Evolutionary conservation across 225 moss, liverwort and hornwort genomes (phyloP), one percentile per base, ranked within the genome.

Genomic region (Bryum argenteum): DNA sequence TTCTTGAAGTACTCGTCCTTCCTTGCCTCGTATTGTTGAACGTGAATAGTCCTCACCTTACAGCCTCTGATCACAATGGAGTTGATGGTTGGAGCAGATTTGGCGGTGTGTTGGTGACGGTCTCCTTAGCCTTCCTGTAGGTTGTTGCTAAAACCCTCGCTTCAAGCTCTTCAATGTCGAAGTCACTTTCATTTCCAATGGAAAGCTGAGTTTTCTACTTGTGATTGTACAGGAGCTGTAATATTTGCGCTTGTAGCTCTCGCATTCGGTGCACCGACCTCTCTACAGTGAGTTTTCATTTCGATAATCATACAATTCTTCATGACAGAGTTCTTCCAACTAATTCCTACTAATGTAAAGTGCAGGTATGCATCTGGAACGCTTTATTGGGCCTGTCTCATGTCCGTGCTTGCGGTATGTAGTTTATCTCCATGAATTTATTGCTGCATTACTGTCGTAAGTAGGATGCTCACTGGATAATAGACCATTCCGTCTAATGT

Each of bases 201-300:
- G 4, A 33, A 33, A 33, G 33, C 33, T 33, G 7, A 33, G 33
- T 6, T 33, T 15, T 54, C 23, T 22, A 65, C 60, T n/a, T 21
- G 53, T 63, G 73, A 75, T 40, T 76, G 38, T 80, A 59, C 84
- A 89, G 93, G 93, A 75, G 78, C 80, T 43, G 61, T 79, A 21
- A 58, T 77, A 45, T 82, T 80, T 71, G 76, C 71, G 58, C 78
- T 93, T 60, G 13, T 93, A 45, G 89, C 88, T 13, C 59, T 84
- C 65, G 87, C 91, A 33, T 88, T 93, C 75, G 93, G 93, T 70
- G 93, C 91, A 54, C 89, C 93, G 28, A 66, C 86, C 59, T 79
- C 83, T 43, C 17, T 77, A 19, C 72, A 81, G 92, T 92, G 73
- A 86, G 88, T 75, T 69, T 18, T 71, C 39, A 24, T 48, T 24